A percentile compares a stretch with the other conserved stretches of the same genome.
phyloP scores from a whole-genome alignment of 73 alveolate genomes.

The Tetrahymena thermophila region DNA sequence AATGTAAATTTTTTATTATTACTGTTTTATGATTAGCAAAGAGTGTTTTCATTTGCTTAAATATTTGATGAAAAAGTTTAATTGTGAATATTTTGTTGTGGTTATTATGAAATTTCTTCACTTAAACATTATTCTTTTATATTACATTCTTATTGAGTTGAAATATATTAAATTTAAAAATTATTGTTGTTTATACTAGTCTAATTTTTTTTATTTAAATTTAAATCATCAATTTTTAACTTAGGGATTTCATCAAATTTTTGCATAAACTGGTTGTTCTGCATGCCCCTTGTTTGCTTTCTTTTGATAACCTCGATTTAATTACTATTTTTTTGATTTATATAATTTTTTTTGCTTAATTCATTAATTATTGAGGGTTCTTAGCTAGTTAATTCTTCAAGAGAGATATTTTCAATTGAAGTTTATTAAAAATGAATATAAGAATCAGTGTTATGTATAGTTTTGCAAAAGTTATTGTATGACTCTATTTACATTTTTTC shows the following conservation, averaged over 20 bases:
- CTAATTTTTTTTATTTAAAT: too few relatives aligned
- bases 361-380: not conserved
- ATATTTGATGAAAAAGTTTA: not conserved
- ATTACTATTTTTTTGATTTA: not conserved
- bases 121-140: not conserved
- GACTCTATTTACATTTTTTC: not conserved
- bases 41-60: not conserved
- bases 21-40: not conserved
- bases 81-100: not conserved
- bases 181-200: not conserved
- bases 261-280: not conserved
- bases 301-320: not conserved
- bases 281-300: not conserved
- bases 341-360: not conserved
- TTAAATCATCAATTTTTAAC: not conserved
- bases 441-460: not conserved
- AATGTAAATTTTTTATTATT: not conserved
- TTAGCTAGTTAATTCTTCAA: not conserved
- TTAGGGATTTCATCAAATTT: not conserved
- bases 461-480: not conserved
- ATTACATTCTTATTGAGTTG: not conserved
- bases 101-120: not conserved
- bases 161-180: too few relatives aligned
- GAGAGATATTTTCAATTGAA: not conserved
- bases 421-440: not conserved